Base-by-base conservation (phyloP, 768 basidiomycete genomes). In the Suillus hirtellus region DNA sequence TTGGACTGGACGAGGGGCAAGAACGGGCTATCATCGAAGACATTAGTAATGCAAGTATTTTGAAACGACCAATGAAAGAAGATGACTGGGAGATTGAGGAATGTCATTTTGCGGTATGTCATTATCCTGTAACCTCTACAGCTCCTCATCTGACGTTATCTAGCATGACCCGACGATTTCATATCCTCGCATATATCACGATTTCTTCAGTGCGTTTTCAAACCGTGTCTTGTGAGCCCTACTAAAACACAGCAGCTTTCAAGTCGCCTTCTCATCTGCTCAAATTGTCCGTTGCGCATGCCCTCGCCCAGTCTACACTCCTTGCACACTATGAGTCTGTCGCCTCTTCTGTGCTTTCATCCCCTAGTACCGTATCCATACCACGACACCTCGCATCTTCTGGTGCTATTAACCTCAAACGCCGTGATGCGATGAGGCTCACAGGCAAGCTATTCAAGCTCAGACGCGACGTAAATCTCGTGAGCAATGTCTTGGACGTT, bases 181-280 rank as follows among this genome's bases (percentile, higher is more conserved):
- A 1, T 94, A 90, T 69, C 96, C 95, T 17, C 85, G 95, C 53
- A 95, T 98, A 66, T 97, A 93, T 78, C 96, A 98, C 65, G 95
- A 96, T 74, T 93, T 96, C 77, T 96, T 96, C 78, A 95, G 95
- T 95, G 70, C 68, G 90, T 81, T 11, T 35, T 60, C n/a, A 19
- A 42, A 19, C 44, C 10, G 37, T 59, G 31, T 42, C 21, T 27
- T 37, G 8, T 66, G 10, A 42, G 37, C 35, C 7, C 31, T 34
- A 12, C 31, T 42, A 27, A 54, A 14, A 65, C 43, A 67, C 42
- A 24, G 15, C 67, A 96, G 95, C 96, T 4, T 89, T 97, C 72
- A 96, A 95, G 78, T 91, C 92, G 1, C 90, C 88, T 31, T 96
- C 95, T 0, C 93, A 94, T 69, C 85, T 95, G 46, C 87, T 94